Base-by-base conservation (phyloP, 2,329 filamentous ascomycete species). In the Arthrobotrys entomopaga region DNA sequence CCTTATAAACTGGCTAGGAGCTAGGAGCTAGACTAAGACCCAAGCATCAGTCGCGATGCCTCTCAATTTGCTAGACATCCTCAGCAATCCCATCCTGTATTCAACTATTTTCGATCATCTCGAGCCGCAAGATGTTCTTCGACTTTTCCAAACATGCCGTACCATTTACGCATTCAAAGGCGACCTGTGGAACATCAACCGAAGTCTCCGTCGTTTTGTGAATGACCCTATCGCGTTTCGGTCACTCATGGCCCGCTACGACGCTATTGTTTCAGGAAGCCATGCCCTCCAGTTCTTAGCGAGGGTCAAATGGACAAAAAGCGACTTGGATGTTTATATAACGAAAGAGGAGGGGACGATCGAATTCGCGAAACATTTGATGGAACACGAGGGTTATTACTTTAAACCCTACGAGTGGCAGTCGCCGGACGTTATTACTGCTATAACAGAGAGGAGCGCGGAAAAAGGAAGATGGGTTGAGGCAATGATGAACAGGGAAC, bases 241-340 rank as follows among this genome's bases (percentile, higher is more conserved):
- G 11, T 60, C 65, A 15, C 48, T 75, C 11, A 75, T 75, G 71
- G 71, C 71, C 13, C 52, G 46, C 19, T 56, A 75, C 53, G 65
- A 75, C 26, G 71, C 71, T 8, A 46, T 75, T 4, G 71, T 75
- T 3, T 75, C 71, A 10, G 71, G 71, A 29, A 65, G 65, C 54
- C 59, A 75, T 48, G 71, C 71, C 3, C 22, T 75, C n/a, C 65
- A 75, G 53, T 75, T 75, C 50, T 54, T 75, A 19, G 58, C 53
- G 26, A 61, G 71, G 6, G 24, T 70, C 49, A 49, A 65, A 24
- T 75, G 71, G 71, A n/a, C 11, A 2, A 58, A 70, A 0, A 70
- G 59, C 54, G 71, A 75, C 20, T 40, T 75, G 16, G 71, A 75
- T 43, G 46, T 75, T 10, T 70, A 75, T 43, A 64, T 75, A 15